Conservation (phyloP, 1,139 yeast genomes). For the Blastobotrys indianensis region DNA sequence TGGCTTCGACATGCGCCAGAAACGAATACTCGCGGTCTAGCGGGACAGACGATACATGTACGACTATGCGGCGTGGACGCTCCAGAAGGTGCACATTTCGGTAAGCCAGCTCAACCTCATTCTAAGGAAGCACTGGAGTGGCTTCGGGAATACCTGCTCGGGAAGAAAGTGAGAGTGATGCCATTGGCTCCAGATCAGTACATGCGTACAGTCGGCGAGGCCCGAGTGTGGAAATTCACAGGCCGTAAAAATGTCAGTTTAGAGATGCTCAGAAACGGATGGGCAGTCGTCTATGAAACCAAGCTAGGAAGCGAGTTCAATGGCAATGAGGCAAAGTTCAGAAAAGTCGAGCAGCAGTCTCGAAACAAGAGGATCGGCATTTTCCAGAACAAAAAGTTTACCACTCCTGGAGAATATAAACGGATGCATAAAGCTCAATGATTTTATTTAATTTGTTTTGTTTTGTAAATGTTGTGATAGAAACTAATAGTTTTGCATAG, state of each 20-base stretch:
- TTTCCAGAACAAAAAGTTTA: constrained; percentile 53
- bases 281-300: constrained; percentile 85
- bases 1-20: constrained; percentile 62
- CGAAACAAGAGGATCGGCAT: constrained; percentile 55
- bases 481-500: no score
- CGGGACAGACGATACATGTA: constrained; percentile 42
- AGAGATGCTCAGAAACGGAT: constrained; percentile 77
- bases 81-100: constrained; percentile 93
- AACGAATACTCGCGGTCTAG: constrained; percentile 32
- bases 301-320: constrained; percentile 81
- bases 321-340: constrained; percentile 57
- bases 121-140: constrained; percentile 79
- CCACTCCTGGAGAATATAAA: constrained; percentile 83
- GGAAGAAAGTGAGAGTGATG: constrained; percentile 61
- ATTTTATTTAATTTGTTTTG: no score
- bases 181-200: constrained; percentile 86
- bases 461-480: no score
- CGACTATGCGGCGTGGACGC: constrained; percentile 96
- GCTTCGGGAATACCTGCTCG: constrained; percentile 60
- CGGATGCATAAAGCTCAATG: constrained; percentile 24
- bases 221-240: constrained; percentile 64
- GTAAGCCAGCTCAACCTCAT: constrained; percentile 86
- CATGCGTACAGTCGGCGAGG: constrained; percentile 80
- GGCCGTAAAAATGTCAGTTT: constrained; percentile 77
- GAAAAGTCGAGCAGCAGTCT: constrained; percentile 55